phyloP scores from a whole-genome alignment of 148 eudicot species.

The Rhododendron williamsianum region DNA sequence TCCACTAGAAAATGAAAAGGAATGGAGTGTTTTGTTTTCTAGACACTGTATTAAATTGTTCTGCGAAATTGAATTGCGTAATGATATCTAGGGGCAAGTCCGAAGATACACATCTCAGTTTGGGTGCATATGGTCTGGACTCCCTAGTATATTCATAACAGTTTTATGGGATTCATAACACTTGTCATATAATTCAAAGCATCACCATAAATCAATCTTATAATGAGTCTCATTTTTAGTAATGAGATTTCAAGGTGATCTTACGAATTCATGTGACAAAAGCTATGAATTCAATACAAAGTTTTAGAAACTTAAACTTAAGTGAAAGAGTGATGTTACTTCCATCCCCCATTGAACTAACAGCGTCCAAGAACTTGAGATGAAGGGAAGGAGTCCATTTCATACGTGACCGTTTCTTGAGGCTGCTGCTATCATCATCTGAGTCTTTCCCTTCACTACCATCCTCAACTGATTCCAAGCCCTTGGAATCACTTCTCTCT shows the following conservation, averaged over 20 bases:
- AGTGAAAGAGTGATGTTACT: conserved; percentile 3
- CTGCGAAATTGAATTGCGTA: neutral
- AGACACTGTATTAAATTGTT: neutral
- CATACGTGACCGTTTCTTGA: conserved; percentile 2
- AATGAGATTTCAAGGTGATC: neutral
- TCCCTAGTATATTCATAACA: neutral
- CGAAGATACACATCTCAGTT: neutral
- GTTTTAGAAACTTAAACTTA: neutral
- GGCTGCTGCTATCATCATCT: neutral
- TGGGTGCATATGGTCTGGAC: neutral
- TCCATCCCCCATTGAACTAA: conserved; percentile 10
- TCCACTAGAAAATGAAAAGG: neutral
- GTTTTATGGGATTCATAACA: neutral
- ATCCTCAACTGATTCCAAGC: neutral
- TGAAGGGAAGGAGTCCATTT: conserved; percentile 28
- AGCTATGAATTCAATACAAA: neutral
- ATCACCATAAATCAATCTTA: neutral
- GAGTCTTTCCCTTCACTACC: neutral
- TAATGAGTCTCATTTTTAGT: neutral
- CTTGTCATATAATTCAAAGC: neutral
- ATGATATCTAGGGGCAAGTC: neutral
- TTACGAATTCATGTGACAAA: neutral
- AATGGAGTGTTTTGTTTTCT: neutral
- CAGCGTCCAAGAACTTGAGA: conserved; percentile 19
- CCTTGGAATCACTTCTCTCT: conserved; percentile 2